Percentiles rank a stretch among this genome's conserved stretches.
Evolutionary conservation across 2,329 filamentous ascomycete species (phyloP).

Genomic region (Atkinsonella texensis): DNA sequence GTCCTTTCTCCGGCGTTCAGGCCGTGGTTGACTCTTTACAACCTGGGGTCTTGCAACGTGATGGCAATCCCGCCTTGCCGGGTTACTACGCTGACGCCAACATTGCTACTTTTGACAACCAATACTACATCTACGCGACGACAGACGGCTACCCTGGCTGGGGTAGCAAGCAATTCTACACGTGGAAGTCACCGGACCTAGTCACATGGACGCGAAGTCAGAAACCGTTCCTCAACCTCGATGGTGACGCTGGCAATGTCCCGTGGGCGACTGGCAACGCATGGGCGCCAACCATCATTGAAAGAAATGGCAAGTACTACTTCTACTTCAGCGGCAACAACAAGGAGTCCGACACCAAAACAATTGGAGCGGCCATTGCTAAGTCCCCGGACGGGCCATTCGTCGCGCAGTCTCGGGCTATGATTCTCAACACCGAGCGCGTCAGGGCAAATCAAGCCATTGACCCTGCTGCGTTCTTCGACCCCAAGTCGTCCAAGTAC

Average conservation of each 20-base stretch:
- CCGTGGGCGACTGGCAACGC: neutral
- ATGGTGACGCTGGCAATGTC: neutral
- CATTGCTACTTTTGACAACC: neutral
- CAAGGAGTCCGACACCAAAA: neutral
- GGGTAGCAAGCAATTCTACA: neutral
- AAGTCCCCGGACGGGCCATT: neutral
- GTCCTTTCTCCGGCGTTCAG: neutral
- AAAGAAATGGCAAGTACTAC: neutral
- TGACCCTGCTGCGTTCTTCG: neutral
- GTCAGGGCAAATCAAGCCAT: neutral
- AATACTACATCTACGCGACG: neutral
- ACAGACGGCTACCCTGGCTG: neutral
- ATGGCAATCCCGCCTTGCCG: neutral
- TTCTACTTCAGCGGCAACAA: neutral
- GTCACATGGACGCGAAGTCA: neutral
- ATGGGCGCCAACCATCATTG: neutral
- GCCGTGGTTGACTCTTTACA: neutral
- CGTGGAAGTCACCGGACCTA: neutral
- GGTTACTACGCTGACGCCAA: neutral
- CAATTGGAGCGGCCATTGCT: neutral
- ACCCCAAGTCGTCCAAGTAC: neutral
- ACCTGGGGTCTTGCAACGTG: neutral
- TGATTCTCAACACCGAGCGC: neutral
- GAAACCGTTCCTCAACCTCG: neutral
- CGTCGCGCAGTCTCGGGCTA: neutral